Conservation (phyloP, 1,139 yeast genomes). For the Pichia norvegensis region DNA sequence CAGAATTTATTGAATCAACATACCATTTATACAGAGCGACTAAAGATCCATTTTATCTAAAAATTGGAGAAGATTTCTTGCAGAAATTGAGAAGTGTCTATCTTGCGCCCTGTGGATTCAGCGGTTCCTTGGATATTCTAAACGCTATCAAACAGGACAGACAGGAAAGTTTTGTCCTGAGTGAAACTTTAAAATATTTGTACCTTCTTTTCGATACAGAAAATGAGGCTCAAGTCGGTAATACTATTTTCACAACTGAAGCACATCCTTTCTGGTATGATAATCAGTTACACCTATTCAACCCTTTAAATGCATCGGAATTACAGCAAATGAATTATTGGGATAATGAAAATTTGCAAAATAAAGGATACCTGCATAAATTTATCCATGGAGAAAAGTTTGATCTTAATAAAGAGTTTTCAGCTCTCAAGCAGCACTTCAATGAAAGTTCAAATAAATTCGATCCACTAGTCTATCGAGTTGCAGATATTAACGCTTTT, state of each 20-base stretch:
- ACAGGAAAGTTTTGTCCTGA: constrained; percentile 86
- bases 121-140: constrained; percentile 66
- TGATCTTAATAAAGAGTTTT: constrained; percentile 12
- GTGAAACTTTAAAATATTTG: constrained; percentile 82
- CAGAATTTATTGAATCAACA: constrained; percentile 86
- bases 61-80: constrained; percentile 62
- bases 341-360: background rate
- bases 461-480: constrained; percentile 4
- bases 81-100: constrained; percentile 45
- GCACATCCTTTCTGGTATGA: constrained; percentile 84
- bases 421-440: constrained; percentile 3
- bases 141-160: constrained; percentile 61
- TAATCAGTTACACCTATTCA: constrained; percentile 17
- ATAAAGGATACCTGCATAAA: constrained; percentile 5
- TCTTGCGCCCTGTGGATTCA: constrained; percentile 66
- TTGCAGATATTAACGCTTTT: constrained; percentile 1
- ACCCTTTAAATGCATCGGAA: constrained; percentile 1
- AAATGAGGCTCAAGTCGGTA: constrained; percentile 29
- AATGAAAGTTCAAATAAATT: background rate
- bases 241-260: constrained; percentile 80
- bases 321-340: constrained; percentile 5
- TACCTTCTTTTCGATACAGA: constrained; percentile 67
- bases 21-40: constrained; percentile 81
- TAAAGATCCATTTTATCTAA: constrained; percentile 72
- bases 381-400: constrained; percentile 3